Conservation (phyloP, 805 yeast species). For the Scheffersomyces ergatensis region DNA sequence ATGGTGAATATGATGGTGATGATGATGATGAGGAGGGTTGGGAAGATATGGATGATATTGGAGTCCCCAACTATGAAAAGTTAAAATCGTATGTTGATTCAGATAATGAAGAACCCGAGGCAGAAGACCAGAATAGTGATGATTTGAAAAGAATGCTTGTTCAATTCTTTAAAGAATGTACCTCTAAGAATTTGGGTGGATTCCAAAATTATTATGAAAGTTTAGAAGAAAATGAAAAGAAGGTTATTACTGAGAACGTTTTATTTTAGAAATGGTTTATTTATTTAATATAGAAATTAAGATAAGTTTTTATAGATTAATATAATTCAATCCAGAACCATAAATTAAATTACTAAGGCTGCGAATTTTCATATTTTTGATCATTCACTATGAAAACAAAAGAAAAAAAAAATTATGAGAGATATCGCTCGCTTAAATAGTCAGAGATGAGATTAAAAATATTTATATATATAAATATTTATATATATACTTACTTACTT, state of each 20-base stretch:
- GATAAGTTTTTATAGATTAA: not conserved
- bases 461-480: no score
- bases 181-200: slow-evolving; percentile 45
- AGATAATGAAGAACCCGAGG: slow-evolving; percentile 38
- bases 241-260: slow-evolving; percentile 47
- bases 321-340: not conserved
- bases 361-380: no score
- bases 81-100: slow-evolving; percentile 55
- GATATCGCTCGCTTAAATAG: no score
- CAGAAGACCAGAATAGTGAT: slow-evolving; percentile 23
- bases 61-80: slow-evolving; percentile 61
- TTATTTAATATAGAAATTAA: not conserved
- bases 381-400: no score
- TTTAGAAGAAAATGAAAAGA: slow-evolving; percentile 54
- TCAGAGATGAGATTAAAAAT: no score
- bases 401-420: no score
- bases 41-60: slow-evolving; percentile 75
- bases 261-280: slow-evolving; percentile 32
- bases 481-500: not conserved
- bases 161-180: slow-evolving; percentile 56
- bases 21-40: slow-evolving; percentile 53
- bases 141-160: slow-evolving; percentile 40
- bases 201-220: slow-evolving; percentile 51
- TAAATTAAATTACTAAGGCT: not conserved
- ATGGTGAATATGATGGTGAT: slow-evolving; percentile 32